Evolutionary conservation across 768 basidiomycete genomes (phyloP), one percentile per base, ranked within the genome.

Genomic region (Termitomyces sp.): DNA sequence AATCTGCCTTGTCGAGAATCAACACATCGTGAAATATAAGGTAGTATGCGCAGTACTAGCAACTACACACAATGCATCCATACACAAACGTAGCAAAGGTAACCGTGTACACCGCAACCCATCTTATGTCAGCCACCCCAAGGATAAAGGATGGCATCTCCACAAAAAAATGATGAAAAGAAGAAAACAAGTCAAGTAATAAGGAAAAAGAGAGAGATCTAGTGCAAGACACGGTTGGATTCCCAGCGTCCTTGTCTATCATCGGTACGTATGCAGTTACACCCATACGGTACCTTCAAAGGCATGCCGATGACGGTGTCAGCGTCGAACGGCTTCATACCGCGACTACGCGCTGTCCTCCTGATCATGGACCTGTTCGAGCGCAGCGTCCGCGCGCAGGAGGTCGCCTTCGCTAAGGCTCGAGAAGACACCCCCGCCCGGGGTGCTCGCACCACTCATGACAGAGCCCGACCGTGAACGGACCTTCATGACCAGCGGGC

Each of bases 401-500:
- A 98, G 72, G 70, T 98, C 96, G 52, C 85, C 79, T 73, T 98
- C 96, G 68, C 87, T 94, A 55, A 97, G 72, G 61, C 86, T 93
- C 65, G 83, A 84, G 66, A 86, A 88, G 26, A 78, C 76, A 5
- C 86, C 87, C n/a, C 89, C 90, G 1, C 92, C 95, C 0, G 93
- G 92, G 8, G 96, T 97, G 68, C 90, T 94, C 3, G 73, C 77
- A 13, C 81, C 80, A 51, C 81, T 82, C 66, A 79, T 78, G 16
- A 94, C 84, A 20, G 91, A 94, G 49, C 85, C 85, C 3, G 86
- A 81, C 54, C 91, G 84, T 34, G 89, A 92, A 50, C 92, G 87
- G 22, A 93, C 87, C 72, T 94, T 94, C 85, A 92, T 90, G 24
- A 92, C 89, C 57, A 94, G 75, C 0, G 90, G 92, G 86, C 90